These are phyloP conservation scores for Populus hybrid DNA, from an alignment of 441 rosid species.

Conservation along the genomic window DNA sequence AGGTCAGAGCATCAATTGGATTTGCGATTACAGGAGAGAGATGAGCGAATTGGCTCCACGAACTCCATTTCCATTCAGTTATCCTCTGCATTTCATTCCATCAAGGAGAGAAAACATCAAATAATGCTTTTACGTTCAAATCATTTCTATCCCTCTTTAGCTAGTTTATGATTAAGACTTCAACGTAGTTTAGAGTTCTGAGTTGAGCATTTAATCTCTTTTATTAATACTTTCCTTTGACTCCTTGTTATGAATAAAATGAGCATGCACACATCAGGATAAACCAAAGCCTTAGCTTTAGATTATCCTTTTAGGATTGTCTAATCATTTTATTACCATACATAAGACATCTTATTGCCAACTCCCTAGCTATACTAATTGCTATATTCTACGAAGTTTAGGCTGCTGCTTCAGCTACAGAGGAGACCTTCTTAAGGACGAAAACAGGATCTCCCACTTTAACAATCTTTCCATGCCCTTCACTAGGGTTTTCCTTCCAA, in stretches of 20 bases:
- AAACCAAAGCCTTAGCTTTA: background rate
- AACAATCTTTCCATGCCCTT: slow-evolving; percentile 42
- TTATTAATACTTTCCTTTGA: background rate
- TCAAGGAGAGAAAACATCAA: background rate
- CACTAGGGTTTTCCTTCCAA: slow-evolving; percentile 44
- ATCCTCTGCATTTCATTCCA: background rate
- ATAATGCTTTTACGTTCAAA: background rate
- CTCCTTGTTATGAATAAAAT: background rate
- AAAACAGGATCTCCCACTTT: slow-evolving; percentile 68
- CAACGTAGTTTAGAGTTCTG: background rate
- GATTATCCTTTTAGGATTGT: background rate
- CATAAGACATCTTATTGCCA: background rate
- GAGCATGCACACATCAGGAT: background rate
- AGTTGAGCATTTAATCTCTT: background rate
- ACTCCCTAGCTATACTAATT: background rate
- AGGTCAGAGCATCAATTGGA: background rate
- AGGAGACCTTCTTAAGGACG: slow-evolving; percentile 47
- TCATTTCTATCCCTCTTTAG: no score
- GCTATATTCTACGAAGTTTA: slow-evolving; percentile 25
- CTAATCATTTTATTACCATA: background rate
- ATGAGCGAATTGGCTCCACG: no score
- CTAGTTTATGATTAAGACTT: no score
- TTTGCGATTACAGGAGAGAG: no score
- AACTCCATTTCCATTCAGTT: no score
- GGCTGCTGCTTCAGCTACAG: slow-evolving; percentile 69